Base-by-base conservation (phyloP, 2,329 filamentous ascomycete species). In the Penicillium concentricum region DNA sequence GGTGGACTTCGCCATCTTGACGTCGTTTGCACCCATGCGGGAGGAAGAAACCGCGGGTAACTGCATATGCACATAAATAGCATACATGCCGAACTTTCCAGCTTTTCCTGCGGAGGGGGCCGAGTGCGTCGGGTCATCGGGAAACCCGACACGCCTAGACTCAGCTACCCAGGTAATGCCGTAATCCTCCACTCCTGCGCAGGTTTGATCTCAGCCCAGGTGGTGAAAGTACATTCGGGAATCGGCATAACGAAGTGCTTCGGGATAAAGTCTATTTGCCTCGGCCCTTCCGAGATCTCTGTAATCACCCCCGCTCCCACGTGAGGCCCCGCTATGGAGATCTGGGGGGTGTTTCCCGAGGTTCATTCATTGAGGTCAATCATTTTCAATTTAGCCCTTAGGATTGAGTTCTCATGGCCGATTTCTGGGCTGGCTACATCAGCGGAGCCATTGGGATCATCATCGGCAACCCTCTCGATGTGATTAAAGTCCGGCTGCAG, bases 401-500 rank as follows among this genome's bases (percentile, higher is more conserved):
- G 51, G 56, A 54, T 30, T 32, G 24, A 41, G 32, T 26, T 47
- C 43, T 37, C 49, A 93, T 94, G 90, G 90, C 90, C 65, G 92
- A 96, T 72, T 97, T 97, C 75, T 96, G 90, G 90, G 90, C 92
- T 56, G 92, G 92, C 68, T 97, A 96, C 74, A 77, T 94, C 59
- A 93, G 89, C 70, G 93, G 93, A 51, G 91, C 89, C 56, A 81
- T 88, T 47, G 90, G 91, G 44, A 97, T 97, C 67, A 78, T 96
- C 46, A 88, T 96, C 59, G 92, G 93, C 61, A 96, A 96, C 67
- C 91, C 92, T 3, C 80, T 97, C 5, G 89, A 92, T 71, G 76
- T 92, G 20, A 74, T 92, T 67, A 92, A 93, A 75, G 90, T 92
- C 51, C 88, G 87, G 39, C 79, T 95, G 2, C 93, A 97, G 80